Evolutionary conservation across 345 rosid genomes (phyloP), one percentile per base, ranked within the genome.

Genomic region (Excoecaria cochinchinensis): DNA sequence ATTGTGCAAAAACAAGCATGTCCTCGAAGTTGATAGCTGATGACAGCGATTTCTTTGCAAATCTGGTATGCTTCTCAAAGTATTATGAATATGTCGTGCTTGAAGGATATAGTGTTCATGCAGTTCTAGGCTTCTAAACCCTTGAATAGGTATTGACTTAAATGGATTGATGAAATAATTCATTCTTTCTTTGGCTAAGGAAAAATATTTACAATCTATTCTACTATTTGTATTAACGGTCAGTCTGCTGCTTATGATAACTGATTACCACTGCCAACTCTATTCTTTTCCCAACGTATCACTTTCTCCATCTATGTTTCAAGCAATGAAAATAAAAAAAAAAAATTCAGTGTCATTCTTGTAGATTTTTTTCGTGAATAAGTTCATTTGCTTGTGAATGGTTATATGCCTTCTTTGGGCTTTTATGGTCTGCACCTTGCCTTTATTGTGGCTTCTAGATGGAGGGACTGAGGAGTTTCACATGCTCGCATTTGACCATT

Each of bases 1-100:
- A 93, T 81, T 93, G 95, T 82, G 99, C 98, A 55, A 96, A 96
- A 82, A 96, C 98, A 66, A 93, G 97, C 86, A 93, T 96, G 97
- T 95, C 99, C 70, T 96, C 99, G 3, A 96, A 93, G 86, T 82
- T 96, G 85, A 92, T 96, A 83, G 90, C 91, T 67, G 88, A 84
- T 75, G 97, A 96, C 84, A 90, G 97, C 62, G 93, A 95, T 87
- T 89, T 92, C 85, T 96, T 93, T 67, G 97, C 99, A 10, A 89
- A 92, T 86, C 56, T 93, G 98, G 99, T 93, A 89, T 62, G 80
- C 52, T 44, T 66, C 31, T 2, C 25, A 3, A 22, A 38, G 42
- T 31, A 62, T 2, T 59, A 8, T 19, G 31, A 31, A 5, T 7
- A n/a, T 48, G 38, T 48, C 48, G 17, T 39, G 42, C 21, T n/a